Evolutionary conservation across 805 yeast species (phyloP), one percentile per base, ranked within the genome.

Genomic region (Pichia rugopelliculosa): DNA sequence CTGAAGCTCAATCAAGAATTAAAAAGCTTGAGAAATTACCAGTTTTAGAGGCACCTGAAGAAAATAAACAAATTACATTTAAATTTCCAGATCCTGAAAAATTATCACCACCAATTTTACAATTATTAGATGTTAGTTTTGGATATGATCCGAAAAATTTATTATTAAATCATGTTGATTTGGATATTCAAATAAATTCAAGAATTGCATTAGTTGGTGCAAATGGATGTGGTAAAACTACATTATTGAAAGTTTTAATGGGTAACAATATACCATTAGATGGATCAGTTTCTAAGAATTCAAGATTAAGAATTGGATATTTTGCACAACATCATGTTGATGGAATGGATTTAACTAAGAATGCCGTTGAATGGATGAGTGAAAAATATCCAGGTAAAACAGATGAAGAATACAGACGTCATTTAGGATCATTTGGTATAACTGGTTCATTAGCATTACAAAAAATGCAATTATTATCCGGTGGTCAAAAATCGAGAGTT

Each of bases 261-360:
- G 96, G 87, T 53, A 79, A 73, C 55, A 69, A 85, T 45, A 70
- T 71, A 21, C 97, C 99, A 2, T 61, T 80, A 39, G 73, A 69
- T n/a, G 99, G 99, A 47, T 73, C 76, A 47, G 84, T 90, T 20
- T 76, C 87, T 21, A 79, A 79, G 54, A 90, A 93, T 60, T 84
- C 93, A 39, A 77, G 97, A 57, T 71, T 93, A 56, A 79, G 98
- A 69, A 85, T 93, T 46, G 98, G 96, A 17, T 93, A 93, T 66
- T 93, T 93, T 70, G 97, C 99, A 15, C 99, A 93, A 71, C 98
- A 93, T 65, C 99, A 93, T 60, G 95, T 93, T 56, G 99, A 93
- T 59, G 84, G 90, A n/a, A 87, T 93, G 96, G 98, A 93, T 61
- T 71, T 90, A 56, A 75, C 67, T 15, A 69, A 79, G 39, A 84